Evolutionary conservation across 2,329 filamentous ascomycete species (phyloP).

Genomic region (Cephalotrichum gorgonifer): DNA sequence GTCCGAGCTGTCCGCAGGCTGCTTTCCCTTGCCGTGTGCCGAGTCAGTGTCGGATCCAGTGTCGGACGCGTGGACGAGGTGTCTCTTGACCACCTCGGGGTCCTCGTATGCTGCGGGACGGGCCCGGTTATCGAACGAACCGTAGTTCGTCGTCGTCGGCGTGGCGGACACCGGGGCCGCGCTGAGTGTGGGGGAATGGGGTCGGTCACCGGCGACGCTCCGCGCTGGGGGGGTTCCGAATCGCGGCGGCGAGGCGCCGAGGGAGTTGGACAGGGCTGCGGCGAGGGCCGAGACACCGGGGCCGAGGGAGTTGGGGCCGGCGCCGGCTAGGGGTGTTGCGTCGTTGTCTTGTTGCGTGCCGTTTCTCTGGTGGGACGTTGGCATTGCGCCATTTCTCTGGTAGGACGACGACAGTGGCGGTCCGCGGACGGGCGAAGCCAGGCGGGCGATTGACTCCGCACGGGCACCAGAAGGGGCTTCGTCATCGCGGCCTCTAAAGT

Average conservation of each 20-base stretch:
- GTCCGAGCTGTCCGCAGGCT: conserved; percentile 28
- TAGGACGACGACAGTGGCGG: neutral
- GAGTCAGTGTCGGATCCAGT: conserved; percentile 35
- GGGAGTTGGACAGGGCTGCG: conserved; percentile 68
- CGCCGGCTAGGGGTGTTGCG: conserved; percentile 55
- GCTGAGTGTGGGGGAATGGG: conserved; percentile 28
- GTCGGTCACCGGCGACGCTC: conserved; percentile 42
- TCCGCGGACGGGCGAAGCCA: conserved; percentile 43
- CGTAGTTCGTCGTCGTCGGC: conserved; percentile 53
- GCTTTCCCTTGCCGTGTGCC: conserved; percentile 41
- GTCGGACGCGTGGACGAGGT: conserved; percentile 64
- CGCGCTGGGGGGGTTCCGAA: conserved; percentile 56
- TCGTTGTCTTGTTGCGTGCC: conserved; percentile 20
- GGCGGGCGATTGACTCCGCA: conserved; percentile 49
- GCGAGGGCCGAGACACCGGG: conserved; percentile 83
- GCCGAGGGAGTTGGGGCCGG: conserved; percentile 55
- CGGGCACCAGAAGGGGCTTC: conserved; percentile 37
- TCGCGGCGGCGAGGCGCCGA: conserved; percentile 59
- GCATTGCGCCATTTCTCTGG: neutral
- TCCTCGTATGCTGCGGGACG: conserved; percentile 65
- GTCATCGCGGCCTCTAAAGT: neutral
- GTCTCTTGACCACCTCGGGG: conserved; percentile 80
- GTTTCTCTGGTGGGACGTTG: neutral
- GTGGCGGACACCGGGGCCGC: conserved; percentile 33
- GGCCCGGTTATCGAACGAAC: conserved; percentile 68